A percentile compares a stretch with the other conserved stretches of the same genome.
Conservation (phyloP, 78 protist genomes). For the Dictyostelium firmibasis region DNA sequence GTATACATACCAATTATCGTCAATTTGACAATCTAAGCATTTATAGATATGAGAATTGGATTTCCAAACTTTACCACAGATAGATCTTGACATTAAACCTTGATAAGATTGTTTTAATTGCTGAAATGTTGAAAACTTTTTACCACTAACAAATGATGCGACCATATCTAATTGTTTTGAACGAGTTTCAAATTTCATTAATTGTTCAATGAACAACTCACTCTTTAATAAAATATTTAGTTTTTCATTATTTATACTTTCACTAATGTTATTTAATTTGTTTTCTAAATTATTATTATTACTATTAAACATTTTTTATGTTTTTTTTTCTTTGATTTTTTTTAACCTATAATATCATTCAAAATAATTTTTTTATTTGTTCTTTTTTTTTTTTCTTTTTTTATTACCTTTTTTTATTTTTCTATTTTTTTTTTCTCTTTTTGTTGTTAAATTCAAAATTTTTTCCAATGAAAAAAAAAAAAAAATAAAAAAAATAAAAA, state of each 20-base stretch:
- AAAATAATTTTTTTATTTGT: too few relatives aligned
- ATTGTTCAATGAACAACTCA: not conserved
- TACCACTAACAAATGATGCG: not conserved
- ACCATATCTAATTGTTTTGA: not conserved
- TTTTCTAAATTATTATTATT: not conserved
- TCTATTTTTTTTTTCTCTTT: not conserved
- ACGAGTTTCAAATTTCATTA: not conserved
- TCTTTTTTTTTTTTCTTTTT: too few relatives aligned
- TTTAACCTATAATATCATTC: too few relatives aligned
- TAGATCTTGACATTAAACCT: not conserved
- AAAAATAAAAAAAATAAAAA: too few relatives aligned
- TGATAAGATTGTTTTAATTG: not conserved
- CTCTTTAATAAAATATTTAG: not conserved
- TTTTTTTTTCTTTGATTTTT: too few relatives aligned
- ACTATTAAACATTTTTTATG: not conserved
- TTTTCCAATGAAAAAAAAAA: too few relatives aligned
- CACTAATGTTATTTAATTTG: not conserved
- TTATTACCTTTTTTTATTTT: not conserved
- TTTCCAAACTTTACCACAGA: slow-evolving; percentile 50
- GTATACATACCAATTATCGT: slow-evolving; percentile 30
- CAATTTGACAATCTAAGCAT: slow-evolving; percentile 51
- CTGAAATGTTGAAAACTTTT: not conserved
- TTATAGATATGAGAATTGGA: slow-evolving; percentile 18
- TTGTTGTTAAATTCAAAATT: too few relatives aligned
- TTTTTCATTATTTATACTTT: not conserved